Percentiles rank a stretch among this genome's conserved stretches.
Conservation (phyloP, 2,329 filamentous ascomycete species). For the Botryotinia globosa region DNA sequence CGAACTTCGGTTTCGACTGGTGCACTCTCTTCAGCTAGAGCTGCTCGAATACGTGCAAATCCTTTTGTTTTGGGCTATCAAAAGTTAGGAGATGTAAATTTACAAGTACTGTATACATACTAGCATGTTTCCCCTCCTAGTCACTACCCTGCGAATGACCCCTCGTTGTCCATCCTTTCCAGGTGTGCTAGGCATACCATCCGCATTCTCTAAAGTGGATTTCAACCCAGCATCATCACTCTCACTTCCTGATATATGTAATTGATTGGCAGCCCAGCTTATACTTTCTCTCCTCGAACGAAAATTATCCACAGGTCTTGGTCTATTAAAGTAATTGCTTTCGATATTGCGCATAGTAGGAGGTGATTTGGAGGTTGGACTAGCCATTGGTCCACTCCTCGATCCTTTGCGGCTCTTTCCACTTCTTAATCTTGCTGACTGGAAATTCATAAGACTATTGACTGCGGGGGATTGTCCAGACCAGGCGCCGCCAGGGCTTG, state of each 20-base stretch:
- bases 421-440: conserved; percentile 56
- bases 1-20: conserved; percentile 86
- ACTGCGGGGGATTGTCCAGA: conserved; percentile 67
- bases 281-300: conserved; percentile 78
- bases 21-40: conserved; percentile 80
- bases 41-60: conserved; percentile 89
- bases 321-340: conserved; percentile 52
- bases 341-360: conserved; percentile 50
- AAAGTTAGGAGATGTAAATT: conserved; percentile 34
- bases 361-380: conserved; percentile 72
- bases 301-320: conserved; percentile 47
- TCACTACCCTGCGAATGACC: conserved; percentile 80
- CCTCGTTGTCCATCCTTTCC: conserved; percentile 61
- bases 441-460: conserved; percentile 78
- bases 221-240: conserved; percentile 65
- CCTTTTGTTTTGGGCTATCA: conserved; percentile 88
- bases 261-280: conserved; percentile 83
- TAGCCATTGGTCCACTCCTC: conserved; percentile 67
- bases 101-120: conserved; percentile 50
- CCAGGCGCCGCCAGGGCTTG: conserved; percentile 60
- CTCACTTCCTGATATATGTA: conserved; percentile 80
- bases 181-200: conserved; percentile 43
- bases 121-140: conserved; percentile 81
- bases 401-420: conserved; percentile 64
- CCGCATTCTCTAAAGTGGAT: conserved; percentile 41